These are phyloP conservation scores for Trichoderma virens DNA, from an alignment of 495 filamentous ascomycete species.

Conservation along the genomic window DNA sequence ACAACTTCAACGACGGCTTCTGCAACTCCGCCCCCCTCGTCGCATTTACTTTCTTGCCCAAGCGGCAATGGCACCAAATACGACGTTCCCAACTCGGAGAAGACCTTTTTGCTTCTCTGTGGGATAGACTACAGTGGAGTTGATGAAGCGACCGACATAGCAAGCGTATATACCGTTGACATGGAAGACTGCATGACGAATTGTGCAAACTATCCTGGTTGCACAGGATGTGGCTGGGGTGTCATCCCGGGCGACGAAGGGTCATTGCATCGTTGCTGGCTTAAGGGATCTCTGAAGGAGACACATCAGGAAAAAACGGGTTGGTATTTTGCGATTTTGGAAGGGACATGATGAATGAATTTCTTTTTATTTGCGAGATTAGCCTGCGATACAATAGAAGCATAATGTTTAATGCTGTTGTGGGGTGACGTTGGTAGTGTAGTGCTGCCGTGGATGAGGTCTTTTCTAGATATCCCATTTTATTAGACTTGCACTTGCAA, in stretches of 20 bases:
- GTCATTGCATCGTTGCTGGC: constrained; percentile 33
- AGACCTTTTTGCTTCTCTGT: constrained; percentile 36
- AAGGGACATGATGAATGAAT: constrained; percentile 3
- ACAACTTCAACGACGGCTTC: constrained; percentile 14
- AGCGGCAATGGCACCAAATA: constrained; percentile 38
- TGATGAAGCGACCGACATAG: constrained; percentile 29
- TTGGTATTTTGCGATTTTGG: constrained; percentile 38
- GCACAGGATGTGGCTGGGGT: constrained; percentile 38
- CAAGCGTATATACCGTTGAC: constrained; percentile 28
- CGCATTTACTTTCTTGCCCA: constrained; percentile 26
- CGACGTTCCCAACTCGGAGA: constrained; percentile 31
- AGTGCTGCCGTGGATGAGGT: too few species aligned
- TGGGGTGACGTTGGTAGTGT: too few species aligned
- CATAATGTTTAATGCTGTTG: neutral
- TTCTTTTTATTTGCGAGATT: too few species aligned
- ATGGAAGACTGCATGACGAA: constrained; percentile 38
- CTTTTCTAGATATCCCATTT: too few species aligned
- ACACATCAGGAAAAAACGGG: constrained; percentile 26
- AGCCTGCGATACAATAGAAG: neutral
- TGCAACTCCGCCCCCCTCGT: constrained; percentile 14
- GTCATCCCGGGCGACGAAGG: constrained; percentile 28
- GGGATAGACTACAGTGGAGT: constrained; percentile 34
- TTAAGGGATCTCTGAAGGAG: constrained; percentile 32
- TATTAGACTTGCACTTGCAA: too few species aligned
- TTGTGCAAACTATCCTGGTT: constrained; percentile 32